These are phyloP conservation scores for Aspergillus clavatus DNA, from an alignment of 2,329 filamentous ascomycete species.

Conservation along the genomic window DNA sequence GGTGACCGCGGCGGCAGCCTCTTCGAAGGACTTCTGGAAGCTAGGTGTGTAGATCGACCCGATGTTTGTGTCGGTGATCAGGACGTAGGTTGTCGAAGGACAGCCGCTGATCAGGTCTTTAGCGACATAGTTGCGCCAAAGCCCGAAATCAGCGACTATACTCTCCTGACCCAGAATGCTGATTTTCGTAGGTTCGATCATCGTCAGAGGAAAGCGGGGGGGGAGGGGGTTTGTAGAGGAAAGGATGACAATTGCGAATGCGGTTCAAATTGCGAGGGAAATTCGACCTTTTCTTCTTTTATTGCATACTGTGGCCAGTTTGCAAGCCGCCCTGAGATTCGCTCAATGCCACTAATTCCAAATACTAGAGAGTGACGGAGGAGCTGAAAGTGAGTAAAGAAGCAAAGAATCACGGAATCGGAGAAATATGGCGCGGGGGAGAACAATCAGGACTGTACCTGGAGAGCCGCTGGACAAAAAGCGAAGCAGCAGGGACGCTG, in stretches of 20 bases:
- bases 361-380: neutral
- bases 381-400: neutral
- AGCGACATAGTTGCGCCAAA: conserved; percentile 79
- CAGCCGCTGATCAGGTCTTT: conserved; percentile 74
- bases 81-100: conserved; percentile 83
- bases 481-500: neutral
- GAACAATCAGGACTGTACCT: neutral
- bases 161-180: conserved; percentile 81
- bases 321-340: neutral
- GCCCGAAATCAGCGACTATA: conserved; percentile 85
- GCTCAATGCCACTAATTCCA: neutral
- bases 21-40: conserved; percentile 65
- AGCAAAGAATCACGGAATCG: neutral
- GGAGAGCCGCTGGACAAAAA: neutral
- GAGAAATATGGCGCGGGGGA: conserved; percentile 3
- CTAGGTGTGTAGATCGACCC: conserved; percentile 71
- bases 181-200: conserved; percentile 56
- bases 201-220: conserved; percentile 20
- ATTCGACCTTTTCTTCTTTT: conserved; percentile 6
- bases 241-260: conserved; percentile 7
- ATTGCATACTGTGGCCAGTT: conserved; percentile 8
- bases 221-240: too few relatives aligned
- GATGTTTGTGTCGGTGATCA: conserved; percentile 95
- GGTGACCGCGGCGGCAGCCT: conserved; percentile 42
- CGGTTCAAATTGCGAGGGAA: conserved; percentile 9